Evolutionary conservation across 305 asterid species (phyloP).

Genomic region (Fraxinus velutina): DNA sequence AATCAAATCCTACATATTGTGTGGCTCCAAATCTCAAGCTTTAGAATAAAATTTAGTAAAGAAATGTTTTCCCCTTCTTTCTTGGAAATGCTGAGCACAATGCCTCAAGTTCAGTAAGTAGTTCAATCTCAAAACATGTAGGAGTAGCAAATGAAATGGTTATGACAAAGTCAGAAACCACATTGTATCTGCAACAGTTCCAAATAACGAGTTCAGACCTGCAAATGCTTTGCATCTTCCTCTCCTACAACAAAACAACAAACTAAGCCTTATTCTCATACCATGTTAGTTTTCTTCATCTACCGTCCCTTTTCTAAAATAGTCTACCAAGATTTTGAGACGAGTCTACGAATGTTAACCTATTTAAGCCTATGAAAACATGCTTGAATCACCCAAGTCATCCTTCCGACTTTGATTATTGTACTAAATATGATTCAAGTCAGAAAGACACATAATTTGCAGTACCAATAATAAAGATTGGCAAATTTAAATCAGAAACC

Average conservation of each 20-base stretch:
- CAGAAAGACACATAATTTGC: background rate
- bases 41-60: background rate
- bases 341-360: background rate
- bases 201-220: background rate
- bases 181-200: background rate
- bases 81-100: background rate
- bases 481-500: slow-evolving; percentile 4
- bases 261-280: background rate
- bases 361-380: background rate
- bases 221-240: background rate
- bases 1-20: background rate
- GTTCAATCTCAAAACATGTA: background rate
- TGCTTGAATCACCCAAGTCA: background rate
- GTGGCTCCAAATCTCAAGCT: background rate
- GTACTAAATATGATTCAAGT: background rate
- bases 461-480: background rate
- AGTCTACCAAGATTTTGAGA: background rate
- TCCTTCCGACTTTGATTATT: background rate
- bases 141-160: background rate
- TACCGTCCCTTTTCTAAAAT: background rate
- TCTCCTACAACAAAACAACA: background rate
- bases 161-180: background rate
- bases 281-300: background rate
- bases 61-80: background rate
- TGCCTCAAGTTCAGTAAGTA: background rate